A percentile compares a stretch with the other conserved stretches of the same genome.
Evolutionary conservation across 164 flowering plant genomes (phyloP).

Genomic region (Liquidambar formosana): DNA sequence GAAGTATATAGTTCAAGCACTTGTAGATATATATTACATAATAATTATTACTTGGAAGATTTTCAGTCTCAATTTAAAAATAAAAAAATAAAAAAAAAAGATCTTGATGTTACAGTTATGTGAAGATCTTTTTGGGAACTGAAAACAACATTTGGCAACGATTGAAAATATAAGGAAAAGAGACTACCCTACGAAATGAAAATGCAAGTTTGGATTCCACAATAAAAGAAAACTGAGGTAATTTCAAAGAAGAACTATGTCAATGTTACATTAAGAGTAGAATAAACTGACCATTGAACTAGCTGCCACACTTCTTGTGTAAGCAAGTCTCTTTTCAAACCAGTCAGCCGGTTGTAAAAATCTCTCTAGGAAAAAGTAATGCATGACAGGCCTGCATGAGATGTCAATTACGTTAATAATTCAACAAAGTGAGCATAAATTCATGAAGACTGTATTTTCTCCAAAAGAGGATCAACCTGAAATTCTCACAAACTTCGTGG

Average conservation of each 20-base stretch:
- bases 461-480: constrained; percentile 55
- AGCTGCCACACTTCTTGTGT: constrained; percentile 94
- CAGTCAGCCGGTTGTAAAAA: constrained; percentile 90
- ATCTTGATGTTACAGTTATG: too few species aligned
- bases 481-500: constrained; percentile 76
- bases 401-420: constrained; percentile 10
- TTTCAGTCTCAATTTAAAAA: too few species aligned
- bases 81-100: too few species aligned
- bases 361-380: constrained; percentile 90
- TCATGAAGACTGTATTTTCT: neutral
- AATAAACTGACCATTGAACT: constrained; percentile 81
- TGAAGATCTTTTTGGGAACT: too few species aligned
- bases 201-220: neutral
- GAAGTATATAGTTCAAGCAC: too few species aligned
- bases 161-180: neutral
- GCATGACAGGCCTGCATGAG: constrained; percentile 92
- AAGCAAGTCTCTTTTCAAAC: constrained; percentile 95
- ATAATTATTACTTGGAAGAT: too few species aligned
- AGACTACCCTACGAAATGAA: neutral
- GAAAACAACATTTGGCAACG: neutral
- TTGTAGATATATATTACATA: too few species aligned
- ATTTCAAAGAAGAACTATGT: neutral
- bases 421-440: neutral
- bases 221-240: neutral
- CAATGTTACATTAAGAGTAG: neutral